These are phyloP conservation scores for Geotrichum bryndzae DNA, from an alignment of 1,139 yeast genomes.

Conservation along the genomic window DNA sequence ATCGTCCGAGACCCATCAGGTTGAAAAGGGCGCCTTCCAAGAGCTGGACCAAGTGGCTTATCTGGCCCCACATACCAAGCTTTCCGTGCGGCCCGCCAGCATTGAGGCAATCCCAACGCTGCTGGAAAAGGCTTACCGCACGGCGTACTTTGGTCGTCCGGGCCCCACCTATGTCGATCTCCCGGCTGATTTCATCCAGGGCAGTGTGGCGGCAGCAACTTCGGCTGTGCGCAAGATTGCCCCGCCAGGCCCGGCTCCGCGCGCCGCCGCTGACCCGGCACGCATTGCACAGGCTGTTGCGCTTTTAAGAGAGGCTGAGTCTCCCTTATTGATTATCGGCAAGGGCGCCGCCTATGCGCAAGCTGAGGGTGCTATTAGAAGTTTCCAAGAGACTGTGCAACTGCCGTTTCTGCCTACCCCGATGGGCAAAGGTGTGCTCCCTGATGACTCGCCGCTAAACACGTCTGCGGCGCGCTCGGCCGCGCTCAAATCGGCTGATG, in stretches of 20 bases:
- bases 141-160: constrained; percentile 46
- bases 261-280: constrained; percentile 39
- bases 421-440: constrained; percentile 66
- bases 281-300: constrained; percentile 37
- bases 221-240: constrained; percentile 14
- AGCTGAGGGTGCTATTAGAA: constrained; percentile 38
- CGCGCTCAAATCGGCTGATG: constrained; percentile 50
- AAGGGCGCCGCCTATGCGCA: constrained; percentile 52
- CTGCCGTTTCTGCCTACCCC: constrained; percentile 62
- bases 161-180: constrained; percentile 57
- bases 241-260: constrained; percentile 36
- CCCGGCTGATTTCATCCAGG: constrained; percentile 55
- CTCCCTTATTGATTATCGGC: constrained; percentile 55
- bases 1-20: constrained; percentile 44
- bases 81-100: constrained; percentile 43
- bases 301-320: constrained; percentile 34
- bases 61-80: constrained; percentile 44
- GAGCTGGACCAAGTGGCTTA: constrained; percentile 56
- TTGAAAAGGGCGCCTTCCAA: constrained; percentile 57
- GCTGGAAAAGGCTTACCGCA: constrained; percentile 47
- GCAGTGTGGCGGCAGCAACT: constrained; percentile 12
- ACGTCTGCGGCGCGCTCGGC: constrained; percentile 55
- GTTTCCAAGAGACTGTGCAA: constrained; percentile 38
- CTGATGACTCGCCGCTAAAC: constrained; percentile 44
- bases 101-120: constrained; percentile 38